Evolutionary conservation across 108 stramenopile species (phyloP), one percentile per base, ranked within the genome.

Genomic region (Nitzschia sp.): DNA sequence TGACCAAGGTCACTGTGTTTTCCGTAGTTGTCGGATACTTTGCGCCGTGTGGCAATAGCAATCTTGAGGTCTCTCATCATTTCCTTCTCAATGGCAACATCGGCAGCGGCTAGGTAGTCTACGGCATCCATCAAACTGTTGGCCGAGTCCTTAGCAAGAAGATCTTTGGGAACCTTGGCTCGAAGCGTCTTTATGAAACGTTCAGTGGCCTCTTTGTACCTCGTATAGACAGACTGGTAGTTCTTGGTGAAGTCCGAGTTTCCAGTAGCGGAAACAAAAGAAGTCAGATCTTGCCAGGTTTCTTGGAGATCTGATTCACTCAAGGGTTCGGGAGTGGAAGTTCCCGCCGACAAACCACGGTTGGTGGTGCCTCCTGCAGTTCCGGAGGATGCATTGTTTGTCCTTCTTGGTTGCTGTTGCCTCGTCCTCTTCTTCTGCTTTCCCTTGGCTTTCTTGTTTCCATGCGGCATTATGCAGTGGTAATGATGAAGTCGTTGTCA

Each of bases 151-250:
- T 15, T 61, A 15, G 22, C 68, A 38, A 57, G 41, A 20, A 70
- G 7, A 37, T 42, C 54, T 10, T 37, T 19, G 14, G 70, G 65
- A 6, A 51, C 60, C 22, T 60, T 64, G 0, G 48, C 59, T 43
- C 41, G 46, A 63, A 81, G 38, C 41, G 57, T 50, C 41, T 77
- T 42, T 17, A 63, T 48, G 73, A 81, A 73, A 44, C 80, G 76
- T 9, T 46, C 17, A 11, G 80, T 81, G 37, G 80, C 76, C 6
- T 40, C 10, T 53, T 81, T 76, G 72, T 81, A 81, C 19, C 80
- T 19, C 8, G 63, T 39, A 52, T 81, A 81, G 29, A 5, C 29
- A 5, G 29, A 34, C 29, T 34, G 1, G 29, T 34, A 34, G 29
- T 34, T 34, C 29, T 34, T 34, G 29, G 29, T 34, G 5, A 34